Evolutionary conservation across 1,139 yeast species (phyloP).

Genomic region (Blastobotrys apis): DNA sequence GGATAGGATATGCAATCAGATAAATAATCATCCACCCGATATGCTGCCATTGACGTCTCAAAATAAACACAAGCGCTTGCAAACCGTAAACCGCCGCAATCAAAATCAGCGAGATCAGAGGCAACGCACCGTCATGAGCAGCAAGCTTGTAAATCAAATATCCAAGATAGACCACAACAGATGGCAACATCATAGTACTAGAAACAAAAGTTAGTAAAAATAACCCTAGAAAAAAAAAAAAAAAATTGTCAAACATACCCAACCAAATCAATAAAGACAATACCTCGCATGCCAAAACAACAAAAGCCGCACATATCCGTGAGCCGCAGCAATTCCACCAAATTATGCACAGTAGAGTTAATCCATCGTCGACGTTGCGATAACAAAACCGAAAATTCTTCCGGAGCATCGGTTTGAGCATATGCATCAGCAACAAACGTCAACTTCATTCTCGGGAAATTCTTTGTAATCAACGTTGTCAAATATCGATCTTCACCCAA

Average conservation of each 20-base stretch:
- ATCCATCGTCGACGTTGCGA: slow-evolving; percentile 46
- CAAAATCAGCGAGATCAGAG: slow-evolving; percentile 38
- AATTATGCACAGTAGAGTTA: slow-evolving; percentile 42
- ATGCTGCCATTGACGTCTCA: slow-evolving; percentile 42
- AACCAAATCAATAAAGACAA: slow-evolving; percentile 39
- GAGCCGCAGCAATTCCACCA: slow-evolving; percentile 39
- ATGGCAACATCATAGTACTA: slow-evolving; percentile 41
- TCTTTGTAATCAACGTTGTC: slow-evolving; percentile 40
- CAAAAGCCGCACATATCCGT: slow-evolving; percentile 42
- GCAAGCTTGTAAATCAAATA: slow-evolving; percentile 37
- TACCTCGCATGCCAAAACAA: slow-evolving; percentile 40
- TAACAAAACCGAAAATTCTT: slow-evolving; percentile 37
- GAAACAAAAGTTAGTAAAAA: slow-evolving; percentile 17
- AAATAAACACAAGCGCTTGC: slow-evolving; percentile 38
- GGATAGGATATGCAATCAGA: slow-evolving; percentile 39
- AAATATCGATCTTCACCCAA: slow-evolving; percentile 43
- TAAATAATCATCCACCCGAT: slow-evolving; percentile 44
- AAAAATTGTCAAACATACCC: slow-evolving; percentile 10
- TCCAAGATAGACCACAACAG: slow-evolving; percentile 39
- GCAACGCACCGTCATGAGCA: slow-evolving; percentile 33
- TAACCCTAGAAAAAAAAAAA: background rate
- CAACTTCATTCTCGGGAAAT: slow-evolving; percentile 38
- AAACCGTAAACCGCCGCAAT: slow-evolving; percentile 40
- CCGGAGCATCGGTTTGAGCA: slow-evolving; percentile 41
- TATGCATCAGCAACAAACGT: slow-evolving; percentile 40